Conservation (phyloP, 2,329 filamentous ascomycete species). For the Aspergillus caelatus region DNA sequence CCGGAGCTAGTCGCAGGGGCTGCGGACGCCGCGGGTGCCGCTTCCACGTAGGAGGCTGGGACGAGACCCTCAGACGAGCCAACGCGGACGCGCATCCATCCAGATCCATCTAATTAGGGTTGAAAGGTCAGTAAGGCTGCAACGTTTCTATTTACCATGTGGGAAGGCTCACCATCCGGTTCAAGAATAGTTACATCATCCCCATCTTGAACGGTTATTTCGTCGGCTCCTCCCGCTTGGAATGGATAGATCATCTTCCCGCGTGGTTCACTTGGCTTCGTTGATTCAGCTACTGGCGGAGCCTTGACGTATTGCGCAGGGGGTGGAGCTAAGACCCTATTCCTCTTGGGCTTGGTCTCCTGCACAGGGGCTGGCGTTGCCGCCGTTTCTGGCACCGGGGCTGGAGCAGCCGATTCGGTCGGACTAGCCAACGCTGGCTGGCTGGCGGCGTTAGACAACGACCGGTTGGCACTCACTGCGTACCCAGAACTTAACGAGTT, state of each 20-base stretch:
- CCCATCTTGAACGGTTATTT: constrained; percentile 78
- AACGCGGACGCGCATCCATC: constrained; percentile 83
- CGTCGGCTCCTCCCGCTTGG: constrained; percentile 76
- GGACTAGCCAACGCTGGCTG: constrained; percentile 54
- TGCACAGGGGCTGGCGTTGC: constrained; percentile 19
- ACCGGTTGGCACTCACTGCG: constrained; percentile 75
- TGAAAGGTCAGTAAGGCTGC: constrained; percentile 12
- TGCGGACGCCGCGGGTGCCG: constrained; percentile 53
- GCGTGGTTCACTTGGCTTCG: constrained; percentile 58
- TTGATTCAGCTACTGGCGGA: constrained; percentile 54
- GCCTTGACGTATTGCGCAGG: constrained; percentile 78
- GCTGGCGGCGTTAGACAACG: constrained; percentile 64
- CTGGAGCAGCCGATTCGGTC: constrained; percentile 44
- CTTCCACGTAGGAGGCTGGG: constrained; percentile 81
- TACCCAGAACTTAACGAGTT: constrained; percentile 89
- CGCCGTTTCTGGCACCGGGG: constrained; percentile 24
- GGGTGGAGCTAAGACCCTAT: constrained; percentile 83
- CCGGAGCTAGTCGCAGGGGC: constrained; percentile 37
- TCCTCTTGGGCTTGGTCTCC: constrained; percentile 53
- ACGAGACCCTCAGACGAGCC: constrained; percentile 79
- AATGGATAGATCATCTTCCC: constrained; percentile 92
- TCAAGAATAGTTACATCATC: constrained; percentile 78
- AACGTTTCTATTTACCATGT: background rate
- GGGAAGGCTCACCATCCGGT: constrained; percentile 72
- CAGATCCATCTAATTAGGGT: constrained; percentile 70